phyloP scores from a whole-genome alignment of 2,329 filamentous ascomycete genomes.

The Neofusicoccum parvum region DNA sequence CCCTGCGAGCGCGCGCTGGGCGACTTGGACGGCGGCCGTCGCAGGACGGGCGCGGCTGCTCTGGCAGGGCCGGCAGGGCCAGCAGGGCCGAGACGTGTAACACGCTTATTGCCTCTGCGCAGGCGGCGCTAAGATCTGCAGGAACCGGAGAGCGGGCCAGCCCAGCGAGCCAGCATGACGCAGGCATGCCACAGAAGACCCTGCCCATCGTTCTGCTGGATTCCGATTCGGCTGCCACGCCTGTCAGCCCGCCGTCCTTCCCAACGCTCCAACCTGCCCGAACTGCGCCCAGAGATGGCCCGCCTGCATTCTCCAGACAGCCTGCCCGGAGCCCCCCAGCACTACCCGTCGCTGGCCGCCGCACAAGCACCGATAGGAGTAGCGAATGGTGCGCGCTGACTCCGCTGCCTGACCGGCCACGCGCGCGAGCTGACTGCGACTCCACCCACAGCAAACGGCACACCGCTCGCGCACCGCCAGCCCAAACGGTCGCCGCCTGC shows the following conservation, averaged over 20 bases:
- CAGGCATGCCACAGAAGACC: too few relatives aligned
- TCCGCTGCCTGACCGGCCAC: constrained; percentile 8
- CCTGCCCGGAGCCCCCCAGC: neutral
- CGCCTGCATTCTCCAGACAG: constrained; percentile 11
- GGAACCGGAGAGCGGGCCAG: too few relatives aligned
- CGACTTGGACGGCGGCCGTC: neutral
- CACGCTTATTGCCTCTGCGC: too few relatives aligned
- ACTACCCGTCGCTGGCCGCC: neutral
- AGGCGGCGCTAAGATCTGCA: too few relatives aligned
- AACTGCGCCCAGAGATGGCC: neutral
- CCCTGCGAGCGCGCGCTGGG: neutral
- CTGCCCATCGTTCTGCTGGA: neutral
- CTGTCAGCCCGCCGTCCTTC: neutral
- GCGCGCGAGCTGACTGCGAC: constrained; percentile 6
- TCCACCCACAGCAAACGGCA: constrained; percentile 17
- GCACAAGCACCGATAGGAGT: neutral
- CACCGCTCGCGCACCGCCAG: constrained; percentile 7
- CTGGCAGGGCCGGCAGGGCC: too few relatives aligned
- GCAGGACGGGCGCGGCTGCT: neutral
- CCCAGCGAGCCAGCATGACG: too few relatives aligned
- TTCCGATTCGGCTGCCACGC: constrained; percentile 1
- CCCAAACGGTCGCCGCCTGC: constrained; percentile 12
- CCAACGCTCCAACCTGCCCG: neutral
- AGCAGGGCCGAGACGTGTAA: too few relatives aligned
- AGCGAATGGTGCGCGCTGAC: neutral